These are phyloP conservation scores for Cicer chorassanicum DNA, from an alignment of 306 rosid genomes.

Conservation along the genomic window DNA sequence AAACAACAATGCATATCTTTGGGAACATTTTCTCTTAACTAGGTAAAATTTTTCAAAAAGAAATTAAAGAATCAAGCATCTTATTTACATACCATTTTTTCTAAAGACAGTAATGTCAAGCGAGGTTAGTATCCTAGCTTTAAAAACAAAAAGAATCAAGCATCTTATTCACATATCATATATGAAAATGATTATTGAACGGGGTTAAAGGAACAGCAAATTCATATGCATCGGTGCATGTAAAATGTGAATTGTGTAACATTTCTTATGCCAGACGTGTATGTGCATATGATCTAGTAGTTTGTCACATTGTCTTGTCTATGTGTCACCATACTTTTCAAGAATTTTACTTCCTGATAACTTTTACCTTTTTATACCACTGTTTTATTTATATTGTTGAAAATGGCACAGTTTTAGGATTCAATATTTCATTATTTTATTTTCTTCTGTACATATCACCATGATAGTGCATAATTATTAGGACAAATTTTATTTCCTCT, in stretches of 20 bases:
- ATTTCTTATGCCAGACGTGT: not conserved
- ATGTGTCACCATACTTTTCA: not conserved
- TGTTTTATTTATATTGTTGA: not conserved
- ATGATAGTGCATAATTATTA: not conserved
- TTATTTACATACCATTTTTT: not conserved
- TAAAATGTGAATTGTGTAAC: slow-evolving; percentile 6
- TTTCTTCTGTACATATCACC: not conserved
- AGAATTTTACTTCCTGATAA: not conserved
- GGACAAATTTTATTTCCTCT: not conserved
- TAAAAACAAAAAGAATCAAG: slow-evolving; percentile 15
- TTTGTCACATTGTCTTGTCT: not conserved
- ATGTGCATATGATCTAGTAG: slow-evolving; percentile 12
- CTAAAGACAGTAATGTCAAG: not conserved
- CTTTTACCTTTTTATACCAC: slow-evolving; percentile 26
- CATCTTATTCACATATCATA: slow-evolving; percentile 4
- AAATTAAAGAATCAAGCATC: too few relatives aligned
- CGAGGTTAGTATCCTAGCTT: slow-evolving; percentile 25
- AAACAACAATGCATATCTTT: slow-evolving; percentile 39
- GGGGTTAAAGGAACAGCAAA: not conserved
- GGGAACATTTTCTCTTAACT: slow-evolving; percentile 35
- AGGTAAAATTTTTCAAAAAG: not conserved
- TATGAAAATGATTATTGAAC: not conserved
- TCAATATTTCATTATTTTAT: not conserved
- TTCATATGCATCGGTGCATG: slow-evolving; percentile 31
- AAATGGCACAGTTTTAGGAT: not conserved